These are phyloP conservation scores for Diphasiastrum complanatum DNA, from an alignment of 83 land plant species.

Conservation along the genomic window DNA sequence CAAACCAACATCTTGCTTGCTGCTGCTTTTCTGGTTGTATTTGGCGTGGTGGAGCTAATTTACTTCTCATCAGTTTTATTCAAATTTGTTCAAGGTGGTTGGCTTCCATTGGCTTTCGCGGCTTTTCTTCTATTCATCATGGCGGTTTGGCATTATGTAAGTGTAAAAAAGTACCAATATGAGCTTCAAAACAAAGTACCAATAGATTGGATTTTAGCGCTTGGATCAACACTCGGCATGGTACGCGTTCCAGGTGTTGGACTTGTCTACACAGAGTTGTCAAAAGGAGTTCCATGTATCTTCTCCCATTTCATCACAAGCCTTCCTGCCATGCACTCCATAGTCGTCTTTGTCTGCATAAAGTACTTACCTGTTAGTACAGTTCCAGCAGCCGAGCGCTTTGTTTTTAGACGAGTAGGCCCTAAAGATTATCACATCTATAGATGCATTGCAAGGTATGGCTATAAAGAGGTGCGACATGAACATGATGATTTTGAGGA, in stretches of 20 bases:
- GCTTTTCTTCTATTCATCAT: slow-evolving; percentile 40
- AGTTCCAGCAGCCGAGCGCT: slow-evolving; percentile 43
- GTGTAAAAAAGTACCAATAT: slow-evolving; percentile 43
- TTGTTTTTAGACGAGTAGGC: slow-evolving; percentile 58
- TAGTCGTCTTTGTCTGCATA: slow-evolving; percentile 52
- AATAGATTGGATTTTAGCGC: slow-evolving; percentile 47
- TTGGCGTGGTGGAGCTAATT: slow-evolving; percentile 47
- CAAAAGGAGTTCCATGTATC: slow-evolving; percentile 48
- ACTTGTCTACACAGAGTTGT: slow-evolving; percentile 49
- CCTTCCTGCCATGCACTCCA: slow-evolving; percentile 5
- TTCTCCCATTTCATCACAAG: slow-evolving; percentile 21
- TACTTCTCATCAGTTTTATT: slow-evolving; percentile 47
- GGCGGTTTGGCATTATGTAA: slow-evolving; percentile 15
- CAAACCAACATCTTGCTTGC: slow-evolving; percentile 26
- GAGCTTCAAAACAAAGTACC: slow-evolving; percentile 55
- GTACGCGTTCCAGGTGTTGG: slow-evolving; percentile 59
- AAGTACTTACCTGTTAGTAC: slow-evolving; percentile 52
- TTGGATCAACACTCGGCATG: slow-evolving; percentile 54
- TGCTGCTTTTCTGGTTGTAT: slow-evolving; percentile 38
- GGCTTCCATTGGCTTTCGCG: slow-evolving; percentile 51
- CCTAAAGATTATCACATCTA: slow-evolving; percentile 43
- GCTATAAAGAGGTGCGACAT: slow-evolving; percentile 47
- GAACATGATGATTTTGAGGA: slow-evolving; percentile 44
- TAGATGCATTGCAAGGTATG: slow-evolving; percentile 62
- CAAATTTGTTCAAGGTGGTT: slow-evolving; percentile 52